Conservation (phyloP, 192 early-diverging fungal genomes). For the Pilobolus umbonatus region DNA sequence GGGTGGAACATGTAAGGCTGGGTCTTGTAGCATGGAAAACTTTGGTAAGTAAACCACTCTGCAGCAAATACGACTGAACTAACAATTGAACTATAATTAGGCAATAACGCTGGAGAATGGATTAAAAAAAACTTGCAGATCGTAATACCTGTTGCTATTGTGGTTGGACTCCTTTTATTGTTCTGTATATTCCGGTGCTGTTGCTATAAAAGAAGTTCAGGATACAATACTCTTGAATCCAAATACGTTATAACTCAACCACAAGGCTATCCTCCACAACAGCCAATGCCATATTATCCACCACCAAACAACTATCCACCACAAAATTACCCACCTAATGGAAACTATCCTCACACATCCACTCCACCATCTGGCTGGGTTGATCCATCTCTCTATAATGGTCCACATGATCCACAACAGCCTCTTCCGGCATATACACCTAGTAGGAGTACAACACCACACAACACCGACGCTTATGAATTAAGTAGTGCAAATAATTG, state of each 20-base stretch:
- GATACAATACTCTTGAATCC: slow-evolving; percentile 6
- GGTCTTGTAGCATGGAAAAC: slow-evolving; percentile 38
- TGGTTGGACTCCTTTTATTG: slow-evolving; percentile 37
- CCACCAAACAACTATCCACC: not conserved
- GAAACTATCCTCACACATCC: not conserved
- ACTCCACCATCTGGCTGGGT: not conserved
- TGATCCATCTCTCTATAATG: not conserved
- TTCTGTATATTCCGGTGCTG: slow-evolving; percentile 25
- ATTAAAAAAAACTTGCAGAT: slow-evolving; percentile 40
- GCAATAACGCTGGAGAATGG: slow-evolving; percentile 36
- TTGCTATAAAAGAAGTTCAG: slow-evolving; percentile 1
- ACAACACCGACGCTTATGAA: not conserved
- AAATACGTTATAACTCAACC: not conserved
- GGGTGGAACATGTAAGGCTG: slow-evolving; percentile 58
- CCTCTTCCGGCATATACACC: not conserved
- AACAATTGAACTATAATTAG: slow-evolving; percentile 5
- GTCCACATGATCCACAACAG: not conserved
- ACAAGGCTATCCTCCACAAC: not conserved
- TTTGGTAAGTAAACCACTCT: slow-evolving; percentile 21
- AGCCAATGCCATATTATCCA: not conserved
- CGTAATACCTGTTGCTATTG: slow-evolving; percentile 37
- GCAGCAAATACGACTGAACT: not conserved
- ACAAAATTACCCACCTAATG: not conserved
- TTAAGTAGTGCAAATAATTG: not conserved
- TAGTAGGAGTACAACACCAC: too few species aligned